Base-by-base conservation (phyloP, 805 yeast genomes). In the Kazachstania taianensis region DNA sequence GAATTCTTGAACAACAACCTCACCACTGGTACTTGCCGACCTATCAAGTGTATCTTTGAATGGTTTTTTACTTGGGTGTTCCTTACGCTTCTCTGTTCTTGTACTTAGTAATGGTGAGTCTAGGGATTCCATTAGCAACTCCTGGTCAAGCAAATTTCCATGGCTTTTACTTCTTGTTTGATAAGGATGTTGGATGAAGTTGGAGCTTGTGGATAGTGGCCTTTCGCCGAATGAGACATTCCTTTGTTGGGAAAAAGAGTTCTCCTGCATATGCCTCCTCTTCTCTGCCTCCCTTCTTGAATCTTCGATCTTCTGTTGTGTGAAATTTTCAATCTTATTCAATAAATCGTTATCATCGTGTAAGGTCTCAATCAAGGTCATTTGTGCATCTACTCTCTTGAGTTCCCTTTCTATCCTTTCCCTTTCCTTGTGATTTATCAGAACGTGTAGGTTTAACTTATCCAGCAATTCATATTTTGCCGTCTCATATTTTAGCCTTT, bases 371-470 rank as follows among this genome's bases (percentile, higher is more conserved):
- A 78, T 46, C 2, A 73, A 62, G 8, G 69, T 58, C 65, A 78
- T 59, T 43, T 75, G 77, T 1, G 78, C 65, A 48, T 75, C 77
- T 23, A 76, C 72, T 43, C 72, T 72, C 10, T 68, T 65, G 1
- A 75, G 63, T 44, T 77, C 82, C 28, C 66, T 65, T 36, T 72
- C 69, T 1, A 75, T 62, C 15, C 67, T 51, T 26, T 64, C 59
- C 30, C 69, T 50, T 50, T 78, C 82, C 39, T 70, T 66, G 53
- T 76, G 79, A 37, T 73, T 76, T 33, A 78, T 55, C 20, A 78
- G 48, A 9, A 77, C 73, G 44, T 77, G 82, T 30, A 76, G 49
- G 49, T 77, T 78, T 14, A 77, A 58, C 43, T 73, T 75, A 39
- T 70, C 53, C n/a, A 55, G 28, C 4, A 65, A 41, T 32, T 58